Base-by-base conservation (phyloP, 148 eudicot genomes). In the Rhododendron molle region DNA sequence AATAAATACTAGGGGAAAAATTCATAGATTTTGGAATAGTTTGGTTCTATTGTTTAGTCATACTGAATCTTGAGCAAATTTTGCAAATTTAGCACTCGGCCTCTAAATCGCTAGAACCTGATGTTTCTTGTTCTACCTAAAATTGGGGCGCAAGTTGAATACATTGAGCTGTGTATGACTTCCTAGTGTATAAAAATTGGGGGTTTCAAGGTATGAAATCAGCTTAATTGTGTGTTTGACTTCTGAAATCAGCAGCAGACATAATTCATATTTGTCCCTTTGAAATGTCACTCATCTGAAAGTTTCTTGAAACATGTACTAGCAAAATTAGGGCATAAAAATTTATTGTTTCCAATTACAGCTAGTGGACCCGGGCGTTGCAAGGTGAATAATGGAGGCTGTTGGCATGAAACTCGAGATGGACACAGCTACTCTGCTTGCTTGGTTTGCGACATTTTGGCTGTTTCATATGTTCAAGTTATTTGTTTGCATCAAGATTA, bases 281-380 rank as follows among this genome's bases (percentile, higher is more conserved):
- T 54, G 7, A 34, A 54, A 32, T 54, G 46, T 20, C 83, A 32
- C 7, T 80, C 14, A 10, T 44, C 14, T 56, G 9, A 23, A 34
- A 60, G 72, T 79, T 10, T 60, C 67, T 58, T 58, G 36, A 40
- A 38, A 20, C 13, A 30, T 82, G 38, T 34, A 54, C 21, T 54
- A 38, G 32, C 26, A 20, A 6, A 20, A 6, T 82, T 78, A 30
- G 4, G 38, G 2, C 23, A 15, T 43, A 79, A 43, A 23, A n/a
- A 18, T 77, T 18, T 54, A 40, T 23, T 8, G 2, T 89, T 80
- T 86, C 36, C 62, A 8, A 87, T 82, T 83, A 79, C 93, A 97
- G 99, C 99, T 84, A 93, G 91, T 91, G 98, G 99, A 56, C 92
- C 94, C 21, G 98, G 98, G 62, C 94, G 93, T 83, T 95, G 99